These are phyloP conservation scores for Striga hermonthica DNA, from an alignment of 305 asterid species.

Conservation along the genomic window DNA sequence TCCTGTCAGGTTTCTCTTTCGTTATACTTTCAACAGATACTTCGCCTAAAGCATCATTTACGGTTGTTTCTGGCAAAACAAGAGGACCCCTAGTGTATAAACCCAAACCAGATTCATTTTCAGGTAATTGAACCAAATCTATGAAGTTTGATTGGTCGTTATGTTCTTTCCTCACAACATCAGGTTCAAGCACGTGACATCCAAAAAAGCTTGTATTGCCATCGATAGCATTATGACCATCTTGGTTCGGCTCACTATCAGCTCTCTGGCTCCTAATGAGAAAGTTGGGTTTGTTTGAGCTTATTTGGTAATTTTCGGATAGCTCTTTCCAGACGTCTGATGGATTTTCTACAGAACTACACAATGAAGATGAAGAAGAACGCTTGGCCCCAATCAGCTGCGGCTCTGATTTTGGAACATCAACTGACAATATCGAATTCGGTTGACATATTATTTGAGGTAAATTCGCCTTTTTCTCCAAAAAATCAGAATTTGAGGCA, in stretches of 20 bases:
- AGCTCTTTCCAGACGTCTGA: constrained; percentile 32
- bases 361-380: too few species aligned
- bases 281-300: constrained; percentile 36
- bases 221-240: constrained; percentile 24
- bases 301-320: constrained; percentile 31
- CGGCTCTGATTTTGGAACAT: constrained; percentile 28
- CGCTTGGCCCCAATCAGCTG: too few species aligned
- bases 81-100: too few species aligned
- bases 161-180: constrained; percentile 29
- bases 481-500: constrained; percentile 28
- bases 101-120: constrained; percentile 32
- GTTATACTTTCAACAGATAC: constrained; percentile 26
- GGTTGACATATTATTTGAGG: constrained; percentile 40
- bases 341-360: constrained; percentile 31
- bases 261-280: constrained; percentile 41
- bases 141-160: constrained; percentile 31
- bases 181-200: constrained; percentile 28
- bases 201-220: constrained; percentile 24
- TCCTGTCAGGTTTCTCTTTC: constrained; percentile 21
- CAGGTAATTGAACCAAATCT: constrained; percentile 27
- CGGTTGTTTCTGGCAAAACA: constrained; percentile 14
- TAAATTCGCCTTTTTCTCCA: constrained; percentile 38
- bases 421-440: constrained; percentile 31
- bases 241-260: constrained; percentile 28
- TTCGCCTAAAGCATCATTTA: constrained; percentile 7